Evolutionary conservation across 768 basidiomycete species (phyloP), one percentile per base, ranked within the genome.

Genomic region (Auricularia auricula-judae): DNA sequence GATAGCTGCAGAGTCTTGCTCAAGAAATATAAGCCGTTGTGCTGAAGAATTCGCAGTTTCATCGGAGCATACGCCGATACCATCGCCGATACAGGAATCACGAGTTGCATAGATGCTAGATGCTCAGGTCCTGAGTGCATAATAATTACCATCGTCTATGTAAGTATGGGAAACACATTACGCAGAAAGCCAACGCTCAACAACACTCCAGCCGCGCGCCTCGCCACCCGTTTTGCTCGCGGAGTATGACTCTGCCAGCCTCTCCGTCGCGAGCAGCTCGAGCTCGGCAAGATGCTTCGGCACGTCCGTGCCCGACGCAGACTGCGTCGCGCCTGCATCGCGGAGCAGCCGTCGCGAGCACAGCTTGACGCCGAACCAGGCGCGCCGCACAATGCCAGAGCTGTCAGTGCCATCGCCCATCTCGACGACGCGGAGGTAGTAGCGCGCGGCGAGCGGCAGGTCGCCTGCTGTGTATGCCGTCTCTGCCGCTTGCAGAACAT

Each of bases 301-400:
- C 14, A 81, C 72, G 1, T 78, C 61, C 0, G 87, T 89, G 47
- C 84, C 77, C 0, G 87, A 89, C 54, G 64, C 68, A 11, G 69
- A 65, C 4, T 35, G 35, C 23, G 63, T 33, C 1, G 80, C 73
- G 11, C 74, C 72, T 18, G 79, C 70, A 3, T 81, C 77, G 3
- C 74, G 71, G 7, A 81, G 71, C 23, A 89, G 78, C 61, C 81
- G 83, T 33, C 81, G 81, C 21, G 87, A 75, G 68, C 85, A 88
- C 89, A 89, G 78, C 72, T 92, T 91, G 42, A 91, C 81, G 3
- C 91, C 91, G 72, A 84, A 86, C 92, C 91, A 93, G 5, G 90
- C 89, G 75, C 3, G 76, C 76, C 54, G 81, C 76, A 42, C 39
- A 4, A 42, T 14, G 39, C 39, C 39, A 3, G 78, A 78, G 58